These are phyloP conservation scores for Aethionema arabicum DNA, from an alignment of 345 rosid genomes.

Conservation along the genomic window DNA sequence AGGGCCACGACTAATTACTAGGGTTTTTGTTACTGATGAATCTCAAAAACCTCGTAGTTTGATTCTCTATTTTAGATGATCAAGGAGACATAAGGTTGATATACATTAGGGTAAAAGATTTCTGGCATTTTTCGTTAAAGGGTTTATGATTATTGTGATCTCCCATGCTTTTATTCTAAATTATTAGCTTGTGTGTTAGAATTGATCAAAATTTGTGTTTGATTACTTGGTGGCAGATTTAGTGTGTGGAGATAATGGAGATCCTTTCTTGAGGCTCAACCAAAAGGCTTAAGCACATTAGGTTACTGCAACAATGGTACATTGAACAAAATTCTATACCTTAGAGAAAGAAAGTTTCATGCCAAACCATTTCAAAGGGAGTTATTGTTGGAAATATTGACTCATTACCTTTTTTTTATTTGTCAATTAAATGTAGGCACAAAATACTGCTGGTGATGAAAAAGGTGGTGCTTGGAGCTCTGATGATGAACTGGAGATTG, in stretches of 20 bases:
- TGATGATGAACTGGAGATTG: constrained; percentile 30
- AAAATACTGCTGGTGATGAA: constrained; percentile 24
- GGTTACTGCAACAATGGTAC: constrained; percentile 26
- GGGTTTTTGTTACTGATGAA: neutral
- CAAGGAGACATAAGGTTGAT: too few species aligned
- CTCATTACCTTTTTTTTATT: neutral
- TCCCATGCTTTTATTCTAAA: too few species aligned
- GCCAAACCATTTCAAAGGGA: neutral
- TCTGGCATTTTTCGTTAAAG: too few species aligned
- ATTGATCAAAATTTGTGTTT: too few species aligned
- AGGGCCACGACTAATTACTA: too few species aligned
- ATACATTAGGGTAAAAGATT: too few species aligned
- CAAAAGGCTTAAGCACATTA: constrained; percentile 6
- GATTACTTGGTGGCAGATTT: constrained; percentile 12
- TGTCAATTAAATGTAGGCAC: constrained; percentile 26
- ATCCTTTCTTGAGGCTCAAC: neutral
- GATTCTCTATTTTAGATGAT: too few species aligned
- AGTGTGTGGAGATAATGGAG: neutral
- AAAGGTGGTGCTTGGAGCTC: constrained; percentile 21
- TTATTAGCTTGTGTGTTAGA: too few species aligned
- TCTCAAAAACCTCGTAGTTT: neutral
- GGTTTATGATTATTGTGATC: too few species aligned
- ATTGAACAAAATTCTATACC: neutral
- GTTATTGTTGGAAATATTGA: neutral
- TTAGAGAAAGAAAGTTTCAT: neutral